Evolutionary conservation across 2,329 filamentous ascomycete genomes (phyloP), one percentile per base, ranked within the genome.

Genomic region (Mycosphaerella arachidis): DNA sequence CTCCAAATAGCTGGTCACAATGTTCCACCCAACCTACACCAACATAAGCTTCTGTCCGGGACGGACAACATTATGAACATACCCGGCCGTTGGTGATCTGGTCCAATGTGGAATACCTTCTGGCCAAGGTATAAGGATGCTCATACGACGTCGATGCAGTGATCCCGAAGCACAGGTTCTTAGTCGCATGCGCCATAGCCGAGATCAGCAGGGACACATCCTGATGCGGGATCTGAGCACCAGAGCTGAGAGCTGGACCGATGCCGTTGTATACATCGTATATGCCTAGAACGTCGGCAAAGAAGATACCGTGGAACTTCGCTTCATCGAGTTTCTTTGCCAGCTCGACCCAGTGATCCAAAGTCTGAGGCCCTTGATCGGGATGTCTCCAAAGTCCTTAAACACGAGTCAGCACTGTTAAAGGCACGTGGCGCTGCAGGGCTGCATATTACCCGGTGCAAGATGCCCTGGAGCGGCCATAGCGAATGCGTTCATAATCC

Each of bases 191-290:
- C 6, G 79, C 78, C 75, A 81, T 76, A 2, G 79, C 78, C 0
- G 79, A 72, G 12, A 81, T 72, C 29, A 70, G 56, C 29, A 69
- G 60, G 27, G 63, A 64, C 24, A 68, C 61, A 70, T 90, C 86
- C 57, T 86, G 87, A 13, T 88, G 83, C 0, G 87, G 86, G 78
- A 85, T 88, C 71, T 90, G 86, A 0, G 86, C 84, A 3, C 83
- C 86, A 0, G 85, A 84, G 0, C 79, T 70, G 53, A 87, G 80
- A 0, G 85, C 84, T 0, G 86, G 66, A 6, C 60, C 66, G 50
- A 62, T 66, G 0, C 75, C 76, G 31, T 75, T 75, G 70, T 80
- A 80, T 24, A 79, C 75, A 61, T 79, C 78, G 66, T 79, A 79
- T 20, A 74, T 74, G 1, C 78, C 78, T 0, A 81, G 72, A 1